Percentiles rank a stretch among this genome's conserved stretches.
Conservation (phyloP, 2,329 filamentous ascomycete genomes). For the Stemphylium lycopersici region DNA sequence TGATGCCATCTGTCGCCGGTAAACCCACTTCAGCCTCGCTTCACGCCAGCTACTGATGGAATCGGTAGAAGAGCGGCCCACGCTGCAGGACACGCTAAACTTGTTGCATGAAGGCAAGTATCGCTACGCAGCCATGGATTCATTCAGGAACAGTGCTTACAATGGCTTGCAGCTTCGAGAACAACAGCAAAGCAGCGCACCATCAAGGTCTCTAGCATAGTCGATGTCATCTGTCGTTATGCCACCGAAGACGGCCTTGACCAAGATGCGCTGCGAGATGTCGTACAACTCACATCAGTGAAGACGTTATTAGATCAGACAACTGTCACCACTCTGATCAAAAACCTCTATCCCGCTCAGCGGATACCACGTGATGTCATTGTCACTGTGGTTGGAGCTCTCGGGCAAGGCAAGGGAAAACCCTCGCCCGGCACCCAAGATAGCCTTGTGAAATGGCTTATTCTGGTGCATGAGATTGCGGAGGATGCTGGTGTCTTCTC, state of each 20-base stretch:
- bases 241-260: constrained; percentile 73
- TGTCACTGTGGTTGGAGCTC: constrained; percentile 70
- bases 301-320: constrained; percentile 77
- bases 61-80: constrained; percentile 34
- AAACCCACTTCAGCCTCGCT: constrained; percentile 17
- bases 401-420: constrained; percentile 80
- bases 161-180: constrained; percentile 39
- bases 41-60: constrained; percentile 30
- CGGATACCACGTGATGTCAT: constrained; percentile 66
- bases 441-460: constrained; percentile 76
- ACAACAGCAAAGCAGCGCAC: constrained; percentile 69
- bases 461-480: constrained; percentile 75
- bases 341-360: constrained; percentile 76
- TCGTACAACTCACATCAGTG: constrained; percentile 71
- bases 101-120: constrained; percentile 44
- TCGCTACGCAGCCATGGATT: constrained; percentile 22
- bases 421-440: constrained; percentile 74
- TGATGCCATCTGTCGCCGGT: constrained; percentile 43
- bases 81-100: constrained; percentile 45
- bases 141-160: constrained; percentile 28
- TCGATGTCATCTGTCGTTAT: constrained; percentile 67
- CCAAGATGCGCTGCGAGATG: constrained; percentile 62
- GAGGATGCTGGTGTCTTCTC: constrained; percentile 68
- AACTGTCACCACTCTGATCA: constrained; percentile 70
- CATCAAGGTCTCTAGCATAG: constrained; percentile 65